Evolutionary conservation across 306 rosid genomes (phyloP).

Genomic region (Glycine tomentella): DNA sequence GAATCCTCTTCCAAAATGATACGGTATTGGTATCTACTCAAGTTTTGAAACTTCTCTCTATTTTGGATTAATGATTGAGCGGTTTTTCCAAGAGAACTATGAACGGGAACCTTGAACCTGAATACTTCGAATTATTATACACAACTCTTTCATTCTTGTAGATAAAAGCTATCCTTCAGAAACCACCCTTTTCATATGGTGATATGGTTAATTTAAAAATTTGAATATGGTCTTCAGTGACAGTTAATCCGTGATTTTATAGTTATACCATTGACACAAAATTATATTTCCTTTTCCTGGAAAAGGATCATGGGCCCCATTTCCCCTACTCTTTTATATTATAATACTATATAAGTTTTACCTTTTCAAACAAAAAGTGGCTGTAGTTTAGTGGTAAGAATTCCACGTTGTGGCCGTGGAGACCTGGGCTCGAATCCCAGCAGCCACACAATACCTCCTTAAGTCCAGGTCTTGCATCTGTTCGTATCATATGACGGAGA

Average conservation of each 20-base stretch:
- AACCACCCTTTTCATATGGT: too few species aligned
- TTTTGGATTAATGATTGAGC: background rate
- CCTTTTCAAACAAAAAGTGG: background rate
- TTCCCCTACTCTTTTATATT: too few species aligned
- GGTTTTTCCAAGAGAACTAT: background rate
- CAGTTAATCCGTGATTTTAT: background rate
- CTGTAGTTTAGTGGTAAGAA: conserved; percentile 64
- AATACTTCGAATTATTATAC: background rate
- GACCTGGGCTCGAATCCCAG: conserved; percentile 65
- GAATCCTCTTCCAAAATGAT: background rate
- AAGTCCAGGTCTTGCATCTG: background rate
- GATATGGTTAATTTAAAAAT: too few species aligned
- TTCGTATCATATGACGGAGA: too few species aligned
- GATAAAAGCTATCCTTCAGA: too few species aligned
- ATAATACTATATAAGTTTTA: too few species aligned
- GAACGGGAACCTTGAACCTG: background rate
- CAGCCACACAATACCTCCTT: conserved; percentile 22
- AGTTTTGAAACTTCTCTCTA: background rate
- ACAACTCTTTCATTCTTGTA: background rate
- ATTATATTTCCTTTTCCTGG: background rate
- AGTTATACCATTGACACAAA: background rate
- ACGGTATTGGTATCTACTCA: background rate
- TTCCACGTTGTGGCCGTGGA: conserved; percentile 66
- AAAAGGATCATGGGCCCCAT: too few species aligned
- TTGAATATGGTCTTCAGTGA: background rate